Conservation (phyloP, 2,329 filamentous ascomycete genomes). For the Lasiodiplodia sp. region DNA sequence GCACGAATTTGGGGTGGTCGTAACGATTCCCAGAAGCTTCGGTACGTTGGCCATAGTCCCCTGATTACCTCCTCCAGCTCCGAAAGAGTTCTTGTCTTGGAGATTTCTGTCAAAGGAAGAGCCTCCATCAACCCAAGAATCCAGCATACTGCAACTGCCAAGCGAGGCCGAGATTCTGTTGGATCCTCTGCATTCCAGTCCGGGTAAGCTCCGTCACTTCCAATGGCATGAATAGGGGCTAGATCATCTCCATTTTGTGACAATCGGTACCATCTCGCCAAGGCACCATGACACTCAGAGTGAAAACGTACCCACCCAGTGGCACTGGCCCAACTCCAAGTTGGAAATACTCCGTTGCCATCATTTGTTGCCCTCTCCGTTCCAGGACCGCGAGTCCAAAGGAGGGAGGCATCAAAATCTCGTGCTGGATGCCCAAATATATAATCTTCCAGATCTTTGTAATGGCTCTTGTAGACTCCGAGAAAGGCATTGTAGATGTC, state of each 20-base stretch:
- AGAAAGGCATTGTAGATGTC: slow-evolving; percentile 1
- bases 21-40: neutral
- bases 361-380: neutral
- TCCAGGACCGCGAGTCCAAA: neutral
- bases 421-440: neutral
- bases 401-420: neutral
- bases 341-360: neutral
- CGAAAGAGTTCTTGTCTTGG: neutral
- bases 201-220: neutral
- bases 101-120: neutral
- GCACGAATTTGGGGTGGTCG: neutral
- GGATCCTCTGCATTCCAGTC: neutral
- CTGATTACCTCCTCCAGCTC: neutral
- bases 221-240: neutral
- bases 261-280: neutral
- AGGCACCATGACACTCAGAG: neutral
- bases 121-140: neutral
- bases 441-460: neutral
- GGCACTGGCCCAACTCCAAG: slow-evolving; percentile 3
- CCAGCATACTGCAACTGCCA: neutral
- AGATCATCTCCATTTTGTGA: neutral
- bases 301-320: neutral
- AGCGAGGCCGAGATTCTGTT: neutral
- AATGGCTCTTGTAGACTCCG: neutral
- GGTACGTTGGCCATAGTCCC: neutral